Base-by-base conservation (phyloP, 257 asterid species). In the Lycium barbarum region DNA sequence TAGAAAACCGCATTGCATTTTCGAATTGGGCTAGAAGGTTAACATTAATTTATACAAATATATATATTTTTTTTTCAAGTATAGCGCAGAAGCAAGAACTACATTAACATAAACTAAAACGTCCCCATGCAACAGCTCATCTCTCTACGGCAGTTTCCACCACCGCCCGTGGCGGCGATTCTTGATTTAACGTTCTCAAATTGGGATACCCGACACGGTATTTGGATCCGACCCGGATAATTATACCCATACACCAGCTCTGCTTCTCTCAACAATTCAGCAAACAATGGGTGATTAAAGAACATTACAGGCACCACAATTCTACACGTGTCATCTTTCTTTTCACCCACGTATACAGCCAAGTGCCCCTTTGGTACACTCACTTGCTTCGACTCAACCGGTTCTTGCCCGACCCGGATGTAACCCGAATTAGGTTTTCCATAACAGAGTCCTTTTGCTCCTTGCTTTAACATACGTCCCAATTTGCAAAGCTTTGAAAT, bases 281-380 rank as follows among this genome's bases (percentile, higher is more conserved):
- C 88, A 88, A 94, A 94, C 79, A 92, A 72, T 0, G 97, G 97
- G 57, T 94, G 98, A 63, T 94, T 94, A 9, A 91, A 91, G 18
- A 90, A 91, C 0, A 91, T 82, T 26, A 94, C 93, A 12, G 98
- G 97, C 84, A 94, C 97, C 63, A 94, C 51, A n/a, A 92, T 92
- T 47, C 97, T 89, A 73, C 87, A 91, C 61, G 92, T 58, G 84
- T 88, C 92, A 1, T 88, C 93, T 14, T 89, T 86, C 80, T 86
- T 83, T 15, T 86, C 92, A 15, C 91, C 95, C 65, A 94, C 93
- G 90, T 92, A 92, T 76, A 94, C 95, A 15, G 94, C 98, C 83
- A 91, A 84, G 79, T 91, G 93, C 6, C 98, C 98, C 57, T 89
- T 89, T 0, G 96, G 97, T 1, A 90, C 87, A 79, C 79, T 57